Evolutionary conservation across 352 stramenopile species (phyloP).

Genomic region (Globisporangium iwayamae): DNA sequence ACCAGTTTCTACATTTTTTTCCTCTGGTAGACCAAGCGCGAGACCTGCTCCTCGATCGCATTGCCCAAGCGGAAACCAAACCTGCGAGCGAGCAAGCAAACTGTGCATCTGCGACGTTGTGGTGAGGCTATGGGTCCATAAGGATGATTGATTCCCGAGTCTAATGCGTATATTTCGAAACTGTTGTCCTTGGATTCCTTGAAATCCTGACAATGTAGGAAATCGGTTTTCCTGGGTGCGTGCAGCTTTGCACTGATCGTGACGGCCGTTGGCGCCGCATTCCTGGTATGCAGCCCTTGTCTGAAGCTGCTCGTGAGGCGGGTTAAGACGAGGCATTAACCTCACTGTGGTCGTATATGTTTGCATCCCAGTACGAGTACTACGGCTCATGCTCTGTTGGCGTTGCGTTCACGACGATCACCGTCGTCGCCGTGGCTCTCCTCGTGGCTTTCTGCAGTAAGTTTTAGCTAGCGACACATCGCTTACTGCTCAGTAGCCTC

Average conservation of each 20-base stretch:
- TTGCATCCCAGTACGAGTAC: constrained; percentile 69
- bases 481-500: not conserved
- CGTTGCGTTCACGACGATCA: constrained; percentile 85
- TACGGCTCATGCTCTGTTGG: constrained; percentile 82
- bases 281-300: constrained; percentile 33
- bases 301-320: no score
- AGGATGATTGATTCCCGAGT: not conserved
- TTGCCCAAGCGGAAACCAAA: constrained; percentile 29
- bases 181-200: no score
- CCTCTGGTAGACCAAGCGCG: constrained; percentile 49
- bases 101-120: not conserved
- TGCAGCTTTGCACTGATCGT: constrained; percentile 69
- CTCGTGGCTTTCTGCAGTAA: constrained; percentile 54
- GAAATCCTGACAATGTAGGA: constrained; percentile 16
- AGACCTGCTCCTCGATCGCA: constrained; percentile 47
- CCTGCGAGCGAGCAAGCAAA: not conserved
- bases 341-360: not conserved
- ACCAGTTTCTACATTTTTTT: not conserved
- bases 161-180: not conserved
- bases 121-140: not conserved
- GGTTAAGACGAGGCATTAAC: not conserved
- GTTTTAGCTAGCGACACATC: not conserved
- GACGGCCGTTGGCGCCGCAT: constrained; percentile 31
- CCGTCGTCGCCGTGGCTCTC: constrained; percentile 67
- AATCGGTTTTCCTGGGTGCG: constrained; percentile 49